Percentiles rank a stretch among this genome's conserved stretches.
These are phyloP conservation scores for Bifiguratus adelaidae DNA, from an alignment of 192 early-diverging fungal genomes.

Conservation along the genomic window DNA sequence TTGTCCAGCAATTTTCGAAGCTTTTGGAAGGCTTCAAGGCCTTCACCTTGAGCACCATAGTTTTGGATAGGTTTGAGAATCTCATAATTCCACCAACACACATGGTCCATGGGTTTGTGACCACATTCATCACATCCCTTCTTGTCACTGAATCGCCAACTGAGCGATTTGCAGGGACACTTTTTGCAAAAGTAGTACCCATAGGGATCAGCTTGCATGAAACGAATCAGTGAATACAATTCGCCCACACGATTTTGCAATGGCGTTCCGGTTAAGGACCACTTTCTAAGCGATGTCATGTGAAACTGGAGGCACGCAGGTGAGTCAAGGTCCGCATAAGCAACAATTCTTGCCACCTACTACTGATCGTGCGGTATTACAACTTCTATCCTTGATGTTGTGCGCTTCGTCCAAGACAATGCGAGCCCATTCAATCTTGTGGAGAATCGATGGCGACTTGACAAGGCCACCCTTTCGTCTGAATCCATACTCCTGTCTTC, in stretches of 20 bases:
- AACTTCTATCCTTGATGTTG: constrained; percentile 80
- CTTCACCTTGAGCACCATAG: constrained; percentile 49
- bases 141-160: constrained; percentile 50
- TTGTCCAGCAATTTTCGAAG: constrained; percentile 63
- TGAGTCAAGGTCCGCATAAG: not conserved
- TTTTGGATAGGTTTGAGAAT: constrained; percentile 85
- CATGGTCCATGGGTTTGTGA: constrained; percentile 51
- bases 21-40: constrained; percentile 59
- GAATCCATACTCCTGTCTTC: constrained; percentile 63
- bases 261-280: constrained; percentile 87
- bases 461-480: constrained; percentile 47
- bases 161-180: constrained; percentile 57
- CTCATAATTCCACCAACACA: constrained; percentile 86
- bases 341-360: constrained; percentile 22
- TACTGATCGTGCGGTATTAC: constrained; percentile 74
- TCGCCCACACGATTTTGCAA: constrained; percentile 93
- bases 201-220: constrained; percentile 75
- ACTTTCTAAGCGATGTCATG: constrained; percentile 50
- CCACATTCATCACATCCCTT: constrained; percentile 44
- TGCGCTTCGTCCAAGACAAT: constrained; percentile 84
- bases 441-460: constrained; percentile 57
- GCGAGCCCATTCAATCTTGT: constrained; percentile 70
- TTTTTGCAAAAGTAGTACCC: constrained; percentile 78
- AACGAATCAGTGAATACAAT: constrained; percentile 82
- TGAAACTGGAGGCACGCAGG: constrained; percentile 39